A percentile compares a stretch with the other conserved stretches of the same genome.
These are phyloP conservation scores for Rhododendron williamsianum DNA, from an alignment of 148 eudicot species.

Conservation along the genomic window DNA sequence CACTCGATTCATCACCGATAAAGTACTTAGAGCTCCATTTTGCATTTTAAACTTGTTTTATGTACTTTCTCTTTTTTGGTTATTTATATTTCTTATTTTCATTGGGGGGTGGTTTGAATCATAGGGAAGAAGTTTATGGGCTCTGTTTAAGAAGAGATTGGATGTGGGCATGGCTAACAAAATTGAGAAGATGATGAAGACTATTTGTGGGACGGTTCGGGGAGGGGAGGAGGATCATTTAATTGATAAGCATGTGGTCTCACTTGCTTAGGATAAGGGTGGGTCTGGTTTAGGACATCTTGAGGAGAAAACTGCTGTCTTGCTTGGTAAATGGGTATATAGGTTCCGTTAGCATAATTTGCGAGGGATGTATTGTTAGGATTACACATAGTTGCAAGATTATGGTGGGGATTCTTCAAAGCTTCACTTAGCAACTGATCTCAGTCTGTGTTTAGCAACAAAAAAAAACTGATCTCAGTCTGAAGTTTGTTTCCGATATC, in stretches of 20 bases:
- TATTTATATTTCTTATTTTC: background rate
- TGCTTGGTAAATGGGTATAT: background rate
- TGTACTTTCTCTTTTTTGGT: background rate
- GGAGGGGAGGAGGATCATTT: background rate
- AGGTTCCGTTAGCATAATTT: background rate
- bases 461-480: background rate
- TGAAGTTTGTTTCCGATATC: background rate
- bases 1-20: background rate
- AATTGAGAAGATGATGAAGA: background rate
- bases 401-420: background rate
- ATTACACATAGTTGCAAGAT: background rate
- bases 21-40: background rate
- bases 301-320: background rate
- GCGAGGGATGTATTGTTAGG: background rate
- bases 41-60: background rate
- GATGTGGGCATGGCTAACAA: background rate
- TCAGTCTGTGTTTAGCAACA: too few relatives aligned
- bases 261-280: background rate
- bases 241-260: background rate
- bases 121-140: background rate
- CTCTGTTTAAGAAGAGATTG: background rate
- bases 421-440: background rate
- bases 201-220: background rate
- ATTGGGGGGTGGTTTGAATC: background rate
- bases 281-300: background rate